These are phyloP conservation scores for Myochromella boudieri DNA, from an alignment of 768 basidiomycete species.

Conservation along the genomic window DNA sequence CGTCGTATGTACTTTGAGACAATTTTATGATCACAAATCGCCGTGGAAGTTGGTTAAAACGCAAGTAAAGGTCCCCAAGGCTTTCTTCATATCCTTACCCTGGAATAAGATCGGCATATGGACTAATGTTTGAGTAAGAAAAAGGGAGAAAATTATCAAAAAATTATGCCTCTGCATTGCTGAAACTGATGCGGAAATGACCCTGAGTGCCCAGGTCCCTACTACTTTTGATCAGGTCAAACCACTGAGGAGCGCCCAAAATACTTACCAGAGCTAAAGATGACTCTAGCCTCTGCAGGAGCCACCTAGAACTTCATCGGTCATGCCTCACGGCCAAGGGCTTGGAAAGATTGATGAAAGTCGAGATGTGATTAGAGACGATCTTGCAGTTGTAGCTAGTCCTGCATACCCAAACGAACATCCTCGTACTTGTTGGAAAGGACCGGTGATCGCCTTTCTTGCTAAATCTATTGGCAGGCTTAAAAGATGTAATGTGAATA, in stretches of 20 bases:
- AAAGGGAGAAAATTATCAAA: too few relatives aligned
- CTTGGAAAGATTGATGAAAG: constrained; percentile 44
- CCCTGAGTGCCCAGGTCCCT: too few relatives aligned
- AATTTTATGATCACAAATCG: constrained; percentile 2
- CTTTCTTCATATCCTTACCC: constrained; percentile 45
- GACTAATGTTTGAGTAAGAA: not conserved
- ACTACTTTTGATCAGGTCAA: too few relatives aligned
- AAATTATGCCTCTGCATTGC: constrained; percentile 43
- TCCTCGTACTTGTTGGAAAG: constrained; percentile 77
- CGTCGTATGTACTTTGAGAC: too few relatives aligned
- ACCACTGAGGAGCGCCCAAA: too few relatives aligned
- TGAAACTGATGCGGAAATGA: constrained; percentile 60
- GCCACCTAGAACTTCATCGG: constrained; percentile 62
- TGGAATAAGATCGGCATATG: constrained; percentile 11
- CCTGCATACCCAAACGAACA: constrained; percentile 70
- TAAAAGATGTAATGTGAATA: constrained; percentile 46
- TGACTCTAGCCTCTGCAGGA: constrained; percentile 59
- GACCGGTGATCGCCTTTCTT: constrained; percentile 7
- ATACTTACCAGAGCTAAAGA: constrained; percentile 61
- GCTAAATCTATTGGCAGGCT: constrained; percentile 16
- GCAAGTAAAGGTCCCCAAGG: constrained; percentile 41
- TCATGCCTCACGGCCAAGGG: constrained; percentile 37
- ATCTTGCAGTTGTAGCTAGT: constrained; percentile 30
- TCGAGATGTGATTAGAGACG: constrained; percentile 65
- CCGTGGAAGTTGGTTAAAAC: constrained; percentile 45